Evolutionary conservation across 352 stramenopile genomes (phyloP).

Genomic region (Pythium guiyangense): DNA sequence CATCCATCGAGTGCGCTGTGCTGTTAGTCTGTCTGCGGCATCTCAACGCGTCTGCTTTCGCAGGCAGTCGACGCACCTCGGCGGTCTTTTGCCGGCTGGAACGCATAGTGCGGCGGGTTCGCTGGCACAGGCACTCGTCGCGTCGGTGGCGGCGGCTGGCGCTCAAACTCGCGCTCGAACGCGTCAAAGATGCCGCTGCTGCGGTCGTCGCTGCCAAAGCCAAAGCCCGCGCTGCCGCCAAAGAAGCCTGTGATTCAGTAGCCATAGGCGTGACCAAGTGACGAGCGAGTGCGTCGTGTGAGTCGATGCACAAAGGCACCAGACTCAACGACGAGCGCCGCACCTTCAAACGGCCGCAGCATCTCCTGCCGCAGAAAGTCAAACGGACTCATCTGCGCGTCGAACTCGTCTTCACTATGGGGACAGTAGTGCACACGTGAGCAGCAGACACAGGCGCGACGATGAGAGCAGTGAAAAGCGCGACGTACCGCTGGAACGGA

Average conservation of each 20-base stretch:
- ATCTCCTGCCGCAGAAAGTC: conserved; percentile 80
- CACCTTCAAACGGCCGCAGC: conserved; percentile 75
- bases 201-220: conserved; percentile 20
- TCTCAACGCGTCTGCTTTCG: no score
- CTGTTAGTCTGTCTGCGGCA: no score
- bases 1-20: no score
- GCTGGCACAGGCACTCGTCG: conserved; percentile 35
- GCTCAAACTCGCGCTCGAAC: conserved; percentile 61
- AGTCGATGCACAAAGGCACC: no score
- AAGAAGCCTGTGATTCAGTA: conserved; percentile 56
- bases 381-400: conserved; percentile 76
- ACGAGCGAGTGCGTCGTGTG: no score
- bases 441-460: not conserved
- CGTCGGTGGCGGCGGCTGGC: conserved; percentile 27
- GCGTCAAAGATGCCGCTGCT: conserved; percentile 48
- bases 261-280: no score
- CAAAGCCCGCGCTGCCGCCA: conserved; percentile 1
- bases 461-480: not conserved
- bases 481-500: conserved; percentile 30
- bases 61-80: no score
- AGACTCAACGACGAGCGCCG: no score
- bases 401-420: conserved; percentile 59
- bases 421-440: conserved; percentile 4
- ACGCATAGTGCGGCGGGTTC: conserved; percentile 73
- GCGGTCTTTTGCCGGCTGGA: conserved; percentile 46